phyloP scores from a whole-genome alignment of 371 early-diverging fungal genomes.

The Edhazardia aedis region DNA sequence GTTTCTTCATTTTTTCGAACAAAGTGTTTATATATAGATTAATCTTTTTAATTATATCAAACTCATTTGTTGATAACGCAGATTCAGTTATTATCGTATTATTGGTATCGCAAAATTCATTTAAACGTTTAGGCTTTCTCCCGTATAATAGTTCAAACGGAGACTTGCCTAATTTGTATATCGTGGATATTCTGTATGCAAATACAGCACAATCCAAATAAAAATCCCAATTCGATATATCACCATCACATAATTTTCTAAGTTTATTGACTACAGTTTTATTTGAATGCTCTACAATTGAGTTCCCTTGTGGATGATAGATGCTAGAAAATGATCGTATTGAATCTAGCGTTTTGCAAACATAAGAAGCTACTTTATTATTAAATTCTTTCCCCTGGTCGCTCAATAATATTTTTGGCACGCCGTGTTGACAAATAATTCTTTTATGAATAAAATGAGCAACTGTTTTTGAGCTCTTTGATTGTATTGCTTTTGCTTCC shows the following conservation, averaged over 20 bases:
- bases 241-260: not conserved
- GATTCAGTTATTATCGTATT: too few species aligned
- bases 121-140: too few species aligned
- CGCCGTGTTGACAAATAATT: slow-evolving; percentile 2
- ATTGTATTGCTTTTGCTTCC: slow-evolving; percentile 2
- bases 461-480: not conserved
- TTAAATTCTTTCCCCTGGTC: slow-evolving; percentile 14
- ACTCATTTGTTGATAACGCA: too few species aligned
- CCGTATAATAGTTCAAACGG: slow-evolving; percentile 10
- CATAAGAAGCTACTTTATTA: not conserved
- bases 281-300: slow-evolving; percentile 9
- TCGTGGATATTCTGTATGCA: slow-evolving; percentile 1
- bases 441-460: not conserved
- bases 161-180: not conserved
- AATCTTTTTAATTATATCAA: too few species aligned
- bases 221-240: slow-evolving; percentile 6
- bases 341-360: not conserved
- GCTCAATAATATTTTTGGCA: not conserved
- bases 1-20: too few species aligned
- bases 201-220: not conserved
- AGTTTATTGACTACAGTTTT: slow-evolving; percentile 10
- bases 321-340: not conserved
- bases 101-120: too few species aligned
- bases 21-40: too few species aligned
- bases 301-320: slow-evolving; percentile 1